Evolutionary conservation across 768 basidiomycete genomes (phyloP).

Genomic region (Lactifluus volemus): DNA sequence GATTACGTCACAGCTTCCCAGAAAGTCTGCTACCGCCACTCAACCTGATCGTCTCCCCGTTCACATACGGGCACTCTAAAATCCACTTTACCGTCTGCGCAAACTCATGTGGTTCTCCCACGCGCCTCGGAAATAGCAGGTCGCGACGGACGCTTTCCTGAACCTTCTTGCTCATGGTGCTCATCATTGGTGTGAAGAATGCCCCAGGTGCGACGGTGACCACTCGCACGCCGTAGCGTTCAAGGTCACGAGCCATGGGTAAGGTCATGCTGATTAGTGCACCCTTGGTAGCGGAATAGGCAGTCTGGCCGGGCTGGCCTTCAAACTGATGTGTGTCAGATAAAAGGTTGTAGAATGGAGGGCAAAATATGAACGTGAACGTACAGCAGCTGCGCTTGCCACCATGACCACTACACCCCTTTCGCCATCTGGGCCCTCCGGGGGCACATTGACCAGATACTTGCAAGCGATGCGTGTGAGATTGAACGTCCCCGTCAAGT

Average conservation of each 20-base stretch:
- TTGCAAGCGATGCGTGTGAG: slow-evolving; percentile 45
- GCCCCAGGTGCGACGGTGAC: slow-evolving; percentile 49
- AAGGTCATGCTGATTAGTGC: slow-evolving; percentile 49
- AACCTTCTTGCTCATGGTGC: slow-evolving; percentile 23
- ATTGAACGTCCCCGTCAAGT: slow-evolving; percentile 52
- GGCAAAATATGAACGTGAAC: neutral
- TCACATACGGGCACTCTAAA: slow-evolving; percentile 28
- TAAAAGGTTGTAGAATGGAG: neutral
- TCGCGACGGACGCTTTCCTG: slow-evolving; percentile 17
- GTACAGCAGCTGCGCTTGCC: slow-evolving; percentile 41
- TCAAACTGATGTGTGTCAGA: slow-evolving; percentile 33
- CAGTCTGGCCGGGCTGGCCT: slow-evolving; percentile 49
- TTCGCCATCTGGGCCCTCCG: slow-evolving; percentile 43
- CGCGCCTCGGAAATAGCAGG: slow-evolving; percentile 30
- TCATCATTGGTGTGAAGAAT: slow-evolving; percentile 38
- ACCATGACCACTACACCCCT: slow-evolving; percentile 51
- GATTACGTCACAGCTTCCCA: slow-evolving; percentile 12
- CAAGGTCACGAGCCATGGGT: slow-evolving; percentile 52
- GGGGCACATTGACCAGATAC: slow-evolving; percentile 38
- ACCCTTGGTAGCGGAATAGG: slow-evolving; percentile 50
- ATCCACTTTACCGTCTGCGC: slow-evolving; percentile 26
- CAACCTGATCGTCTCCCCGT: slow-evolving; percentile 26
- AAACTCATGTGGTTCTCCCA: slow-evolving; percentile 27
- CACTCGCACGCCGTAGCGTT: slow-evolving; percentile 43
- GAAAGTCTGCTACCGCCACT: slow-evolving; percentile 23